Conservation (phyloP, 306 rosid genomes). For the Mimosa pudica region DNA sequence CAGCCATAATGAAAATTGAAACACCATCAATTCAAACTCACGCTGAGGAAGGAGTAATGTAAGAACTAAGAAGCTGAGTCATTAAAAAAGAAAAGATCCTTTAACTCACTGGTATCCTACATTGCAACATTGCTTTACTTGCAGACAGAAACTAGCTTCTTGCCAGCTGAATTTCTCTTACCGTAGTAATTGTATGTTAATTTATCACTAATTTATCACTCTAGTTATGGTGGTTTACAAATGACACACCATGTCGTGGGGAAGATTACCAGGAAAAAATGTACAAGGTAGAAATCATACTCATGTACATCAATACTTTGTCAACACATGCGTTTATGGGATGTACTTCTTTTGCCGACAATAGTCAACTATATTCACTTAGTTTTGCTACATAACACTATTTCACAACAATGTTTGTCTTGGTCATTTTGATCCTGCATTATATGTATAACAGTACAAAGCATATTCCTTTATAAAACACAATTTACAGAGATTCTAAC, state of each 20-base stretch:
- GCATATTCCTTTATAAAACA: background rate
- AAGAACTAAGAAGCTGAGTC: background rate
- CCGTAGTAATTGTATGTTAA: background rate
- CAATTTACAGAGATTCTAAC: background rate
- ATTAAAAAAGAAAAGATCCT: background rate
- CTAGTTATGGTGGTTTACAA: background rate
- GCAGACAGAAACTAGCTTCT: background rate
- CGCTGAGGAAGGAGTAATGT: no score
- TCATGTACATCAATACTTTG: background rate
- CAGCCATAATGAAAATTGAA: constrained; percentile 14
- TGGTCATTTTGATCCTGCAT: background rate
- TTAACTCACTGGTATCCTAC: background rate
- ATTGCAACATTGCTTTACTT: constrained; percentile 7
- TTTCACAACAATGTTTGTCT: constrained; percentile 1
- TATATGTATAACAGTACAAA: constrained; percentile 18
- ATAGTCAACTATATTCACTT: background rate
- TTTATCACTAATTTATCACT: background rate
- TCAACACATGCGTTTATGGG: background rate
- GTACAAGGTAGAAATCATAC: background rate
- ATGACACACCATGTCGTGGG: background rate
- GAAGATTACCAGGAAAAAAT: background rate
- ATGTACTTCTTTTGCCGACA: background rate
- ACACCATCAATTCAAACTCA: constrained; percentile 26
- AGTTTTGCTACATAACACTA: constrained; percentile 9
- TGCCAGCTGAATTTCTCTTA: background rate